Evolutionary conservation across 805 yeast species (phyloP).

Genomic region (Monosporozyma servazzii): DNA sequence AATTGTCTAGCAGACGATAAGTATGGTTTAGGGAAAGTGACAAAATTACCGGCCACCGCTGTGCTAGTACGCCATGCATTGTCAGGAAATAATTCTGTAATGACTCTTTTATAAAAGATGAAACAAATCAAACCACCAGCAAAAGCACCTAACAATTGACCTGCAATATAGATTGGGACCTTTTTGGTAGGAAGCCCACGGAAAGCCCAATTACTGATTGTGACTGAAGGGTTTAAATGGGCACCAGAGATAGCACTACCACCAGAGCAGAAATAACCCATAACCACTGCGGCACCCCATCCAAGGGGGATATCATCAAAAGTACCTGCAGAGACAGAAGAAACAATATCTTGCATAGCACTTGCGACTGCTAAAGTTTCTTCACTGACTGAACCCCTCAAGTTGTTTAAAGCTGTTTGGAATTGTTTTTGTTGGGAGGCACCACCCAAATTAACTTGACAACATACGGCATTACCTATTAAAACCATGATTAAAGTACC

Average conservation of each 20-base stretch:
- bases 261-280: constrained; percentile 43
- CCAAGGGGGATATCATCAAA: constrained; percentile 36
- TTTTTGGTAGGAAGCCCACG: constrained; percentile 46
- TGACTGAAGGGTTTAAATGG: constrained; percentile 48
- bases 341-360: constrained; percentile 8
- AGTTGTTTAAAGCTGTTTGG: constrained; percentile 1
- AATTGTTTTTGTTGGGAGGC: constrained; percentile 14
- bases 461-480: constrained; percentile 42
- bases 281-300: constrained; percentile 48
- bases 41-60: constrained; percentile 37
- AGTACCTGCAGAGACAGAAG: constrained; percentile 29
- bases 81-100: constrained; percentile 19
- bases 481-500: constrained; percentile 40
- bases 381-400: constrained; percentile 3
- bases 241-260: constrained; percentile 47
- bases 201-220: constrained; percentile 38
- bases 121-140: constrained; percentile 39
- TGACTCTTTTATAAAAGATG: constrained; percentile 36
- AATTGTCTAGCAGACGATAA: constrained; percentile 38
- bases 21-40: constrained; percentile 37
- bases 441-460: constrained; percentile 35
- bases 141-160: constrained; percentile 43
- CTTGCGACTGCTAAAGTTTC: constrained; percentile 4
- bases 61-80: constrained; percentile 22
- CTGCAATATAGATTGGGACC: constrained; percentile 36